These are phyloP conservation scores for Pleurotus eryngii DNA, from an alignment of 768 basidiomycete genomes.

Conservation along the genomic window DNA sequence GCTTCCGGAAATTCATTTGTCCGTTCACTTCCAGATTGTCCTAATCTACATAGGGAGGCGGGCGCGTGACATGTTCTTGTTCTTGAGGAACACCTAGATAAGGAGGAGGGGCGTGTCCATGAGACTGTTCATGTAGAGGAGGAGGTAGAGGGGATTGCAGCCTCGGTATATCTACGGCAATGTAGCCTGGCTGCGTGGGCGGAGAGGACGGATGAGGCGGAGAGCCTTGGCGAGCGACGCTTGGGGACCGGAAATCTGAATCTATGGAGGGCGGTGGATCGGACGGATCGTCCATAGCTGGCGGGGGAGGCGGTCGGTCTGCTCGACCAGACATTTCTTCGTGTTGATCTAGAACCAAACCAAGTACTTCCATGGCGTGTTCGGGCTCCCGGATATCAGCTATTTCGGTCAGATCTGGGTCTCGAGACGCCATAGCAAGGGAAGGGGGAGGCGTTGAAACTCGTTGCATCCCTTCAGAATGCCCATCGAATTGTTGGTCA, in stretches of 20 bases:
- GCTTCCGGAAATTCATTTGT: no score
- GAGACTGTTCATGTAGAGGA: conserved; percentile 31
- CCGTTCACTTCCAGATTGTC: not conserved
- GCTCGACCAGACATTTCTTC: conserved; percentile 34
- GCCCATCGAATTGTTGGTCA: conserved; percentile 78
- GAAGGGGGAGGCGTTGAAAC: conserved; percentile 71
- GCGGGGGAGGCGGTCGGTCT: conserved; percentile 71
- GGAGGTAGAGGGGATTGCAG: conserved; percentile 27
- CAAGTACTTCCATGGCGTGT: conserved; percentile 53
- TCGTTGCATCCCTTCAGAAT: conserved; percentile 64
- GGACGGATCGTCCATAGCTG: conserved; percentile 81
- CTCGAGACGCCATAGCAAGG: conserved; percentile 69
- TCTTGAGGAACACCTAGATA: conserved; percentile 57
- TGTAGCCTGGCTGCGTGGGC: conserved; percentile 22
- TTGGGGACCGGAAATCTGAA: conserved; percentile 65
- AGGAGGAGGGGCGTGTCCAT: conserved; percentile 73
- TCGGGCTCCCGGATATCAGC: conserved; percentile 54
- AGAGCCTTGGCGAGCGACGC: conserved; percentile 28
- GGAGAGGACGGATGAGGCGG: conserved; percentile 32
- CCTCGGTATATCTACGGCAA: conserved; percentile 25
- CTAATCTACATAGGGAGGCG: conserved; percentile 65
- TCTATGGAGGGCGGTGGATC: conserved; percentile 90
- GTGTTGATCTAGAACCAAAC: conserved; percentile 52
- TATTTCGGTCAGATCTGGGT: conserved; percentile 67
- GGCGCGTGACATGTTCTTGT: conserved; percentile 50